These are phyloP conservation scores for Tetrapisispora namnaoensis DNA, from an alignment of 805 yeast species.

Conservation along the genomic window DNA sequence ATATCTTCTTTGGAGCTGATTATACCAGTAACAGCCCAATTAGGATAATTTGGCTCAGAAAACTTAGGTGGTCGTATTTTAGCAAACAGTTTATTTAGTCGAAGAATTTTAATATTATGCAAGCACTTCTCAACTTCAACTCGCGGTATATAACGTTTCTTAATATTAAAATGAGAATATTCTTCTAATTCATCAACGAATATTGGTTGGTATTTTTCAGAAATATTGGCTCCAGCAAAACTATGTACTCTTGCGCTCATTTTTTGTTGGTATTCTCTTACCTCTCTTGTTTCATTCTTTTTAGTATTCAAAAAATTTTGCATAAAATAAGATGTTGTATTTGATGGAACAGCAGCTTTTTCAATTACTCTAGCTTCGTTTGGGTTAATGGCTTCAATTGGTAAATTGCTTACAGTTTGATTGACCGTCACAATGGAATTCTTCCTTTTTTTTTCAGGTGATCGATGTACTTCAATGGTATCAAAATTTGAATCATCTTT, in stretches of 20 bases:
- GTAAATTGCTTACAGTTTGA: background rate
- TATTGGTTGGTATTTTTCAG: conserved; percentile 19
- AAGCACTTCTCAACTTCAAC: conserved; percentile 32
- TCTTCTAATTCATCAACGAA: conserved; percentile 37
- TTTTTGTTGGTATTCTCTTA: conserved; percentile 18
- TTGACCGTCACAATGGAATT: background rate
- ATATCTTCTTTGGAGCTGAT: conserved; percentile 49
- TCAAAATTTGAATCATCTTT: conserved; percentile 18
- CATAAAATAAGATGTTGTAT: conserved; percentile 27
- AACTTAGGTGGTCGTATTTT: conserved; percentile 62
- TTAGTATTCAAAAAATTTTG: conserved; percentile 23
- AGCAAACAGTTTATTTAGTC: conserved; percentile 51
- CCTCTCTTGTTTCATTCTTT: conserved; percentile 16
- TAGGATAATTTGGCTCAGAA: conserved; percentile 56
- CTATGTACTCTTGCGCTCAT: conserved; percentile 32
- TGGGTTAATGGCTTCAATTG: conserved; percentile 2
- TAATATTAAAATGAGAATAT: conserved; percentile 36
- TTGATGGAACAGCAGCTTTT: conserved; percentile 1
- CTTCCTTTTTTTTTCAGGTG: conserved; percentile 21
- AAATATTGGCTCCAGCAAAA: conserved; percentile 25
- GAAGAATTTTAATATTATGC: conserved; percentile 42
- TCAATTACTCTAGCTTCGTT: conserved; percentile 8
- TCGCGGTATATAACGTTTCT: conserved; percentile 38
- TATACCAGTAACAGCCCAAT: conserved; percentile 75
- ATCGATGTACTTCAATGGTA: conserved; percentile 17